Evolutionary conservation across 2,329 filamentous ascomycete species (phyloP).

Genomic region (Apiospora pterosperma): DNA sequence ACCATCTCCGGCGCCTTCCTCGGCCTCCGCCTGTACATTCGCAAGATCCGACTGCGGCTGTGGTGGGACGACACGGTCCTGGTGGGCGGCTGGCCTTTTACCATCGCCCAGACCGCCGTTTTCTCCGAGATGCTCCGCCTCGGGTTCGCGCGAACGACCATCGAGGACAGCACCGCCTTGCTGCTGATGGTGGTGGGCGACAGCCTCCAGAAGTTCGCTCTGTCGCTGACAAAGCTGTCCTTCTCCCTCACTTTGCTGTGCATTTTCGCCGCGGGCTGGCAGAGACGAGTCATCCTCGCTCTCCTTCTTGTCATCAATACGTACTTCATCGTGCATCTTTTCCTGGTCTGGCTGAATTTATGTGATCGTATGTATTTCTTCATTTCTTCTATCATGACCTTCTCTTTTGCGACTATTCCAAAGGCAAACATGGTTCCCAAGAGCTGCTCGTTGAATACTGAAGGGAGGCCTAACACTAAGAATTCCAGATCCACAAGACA

Average conservation of each 20-base stretch:
- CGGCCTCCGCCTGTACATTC: neutral
- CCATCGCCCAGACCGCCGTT: neutral
- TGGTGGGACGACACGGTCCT: slow-evolving; percentile 2
- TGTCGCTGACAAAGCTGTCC: slow-evolving; percentile 35
- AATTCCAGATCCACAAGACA: neutral
- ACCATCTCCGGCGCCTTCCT: neutral
- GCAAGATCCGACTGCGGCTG: neutral
- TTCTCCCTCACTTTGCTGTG: slow-evolving; percentile 33
- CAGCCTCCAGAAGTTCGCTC: slow-evolving; percentile 14
- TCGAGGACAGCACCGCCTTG: neutral
- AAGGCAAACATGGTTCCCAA: too few species aligned
- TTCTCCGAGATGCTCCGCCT: slow-evolving; percentile 1
- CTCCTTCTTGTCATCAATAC: slow-evolving; percentile 27
- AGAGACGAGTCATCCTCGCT: slow-evolving; percentile 24
- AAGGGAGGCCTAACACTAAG: neutral
- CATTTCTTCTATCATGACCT: neutral
- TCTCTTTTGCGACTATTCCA: too few species aligned
- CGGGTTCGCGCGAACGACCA: neutral
- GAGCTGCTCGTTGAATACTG: neutral
- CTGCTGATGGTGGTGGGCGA: neutral
- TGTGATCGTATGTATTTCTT: neutral
- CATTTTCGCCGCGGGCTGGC: slow-evolving; percentile 21
- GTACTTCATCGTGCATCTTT: slow-evolving; percentile 13
- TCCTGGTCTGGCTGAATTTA: slow-evolving; percentile 15
- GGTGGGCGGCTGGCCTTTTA: neutral